Conservation (phyloP, 2,329 filamentous ascomycete genomes). For the Endothia cerciana region DNA sequence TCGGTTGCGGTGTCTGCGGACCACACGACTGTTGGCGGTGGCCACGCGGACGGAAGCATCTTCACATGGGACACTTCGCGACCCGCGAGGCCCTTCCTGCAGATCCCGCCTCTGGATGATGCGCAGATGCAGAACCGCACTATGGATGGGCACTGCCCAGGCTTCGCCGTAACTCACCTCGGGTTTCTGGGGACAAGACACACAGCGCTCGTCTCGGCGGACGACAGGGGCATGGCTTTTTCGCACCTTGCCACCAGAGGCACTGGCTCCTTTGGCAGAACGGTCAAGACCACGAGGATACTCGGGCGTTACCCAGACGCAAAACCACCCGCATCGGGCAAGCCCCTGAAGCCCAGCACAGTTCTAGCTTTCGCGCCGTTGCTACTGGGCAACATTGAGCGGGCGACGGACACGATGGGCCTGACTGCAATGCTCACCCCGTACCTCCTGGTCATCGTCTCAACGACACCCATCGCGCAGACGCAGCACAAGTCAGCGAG, state of each 20-base stretch:
- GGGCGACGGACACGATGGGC: conserved; percentile 83
- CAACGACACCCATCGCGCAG: conserved; percentile 92
- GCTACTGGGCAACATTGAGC: conserved; percentile 91
- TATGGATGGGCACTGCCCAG: conserved; percentile 81
- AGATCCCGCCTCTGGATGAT: conserved; percentile 77
- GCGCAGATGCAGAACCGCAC: conserved; percentile 66
- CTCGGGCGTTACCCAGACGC: conserved; percentile 86
- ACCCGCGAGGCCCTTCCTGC: conserved; percentile 83
- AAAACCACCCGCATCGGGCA: conserved; percentile 59
- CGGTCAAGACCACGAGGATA: conserved; percentile 87
- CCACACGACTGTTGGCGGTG: conserved; percentile 87
- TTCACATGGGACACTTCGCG: conserved; percentile 95
- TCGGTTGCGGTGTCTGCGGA: conserved; percentile 91
- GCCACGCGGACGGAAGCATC: conserved; percentile 87
- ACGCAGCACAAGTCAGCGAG: conserved; percentile 93
- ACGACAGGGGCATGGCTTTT: conserved; percentile 96
- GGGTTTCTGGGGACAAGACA: conserved; percentile 93
- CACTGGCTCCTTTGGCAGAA: conserved; percentile 81
- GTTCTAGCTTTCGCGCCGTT: conserved; percentile 90
- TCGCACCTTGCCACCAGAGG: conserved; percentile 94
- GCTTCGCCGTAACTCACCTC: conserved; percentile 82
- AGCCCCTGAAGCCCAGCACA: conserved; percentile 85
- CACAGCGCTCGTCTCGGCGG: conserved; percentile 92
- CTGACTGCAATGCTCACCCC: conserved; percentile 95
- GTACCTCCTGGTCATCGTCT: conserved; percentile 94